Percentiles rank a stretch among this genome's conserved stretches.
phyloP scores from a whole-genome alignment of 805 yeast genomes.

The Cyberlindnera euphorbiiphila region DNA sequence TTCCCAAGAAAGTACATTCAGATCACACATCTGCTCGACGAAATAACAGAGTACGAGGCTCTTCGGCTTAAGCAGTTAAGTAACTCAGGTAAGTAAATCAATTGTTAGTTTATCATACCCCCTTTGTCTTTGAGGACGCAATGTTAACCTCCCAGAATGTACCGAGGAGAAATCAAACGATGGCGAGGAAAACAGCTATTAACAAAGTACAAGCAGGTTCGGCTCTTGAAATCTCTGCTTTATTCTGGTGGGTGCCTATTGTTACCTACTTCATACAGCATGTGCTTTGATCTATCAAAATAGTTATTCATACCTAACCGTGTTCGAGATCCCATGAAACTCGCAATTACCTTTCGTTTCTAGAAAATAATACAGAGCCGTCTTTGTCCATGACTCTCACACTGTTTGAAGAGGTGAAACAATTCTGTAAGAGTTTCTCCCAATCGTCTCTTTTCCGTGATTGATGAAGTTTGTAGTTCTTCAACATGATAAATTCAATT shows the following conservation, averaged over 20 bases:
- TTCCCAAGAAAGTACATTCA: conserved; percentile 22
- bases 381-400: conserved; percentile 35
- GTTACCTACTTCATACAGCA: too few species aligned
- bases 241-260: too few species aligned
- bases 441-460: conserved; percentile 36
- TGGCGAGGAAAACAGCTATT: conserved; percentile 7
- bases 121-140: background rate
- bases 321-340: too few species aligned
- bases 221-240: too few species aligned
- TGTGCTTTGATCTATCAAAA: too few species aligned
- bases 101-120: background rate
- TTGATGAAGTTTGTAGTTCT: conserved; percentile 35
- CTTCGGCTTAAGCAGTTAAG: conserved; percentile 20
- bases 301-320: too few species aligned
- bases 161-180: conserved; percentile 4
- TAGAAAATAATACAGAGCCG: conserved; percentile 40
- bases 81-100: conserved; percentile 22
- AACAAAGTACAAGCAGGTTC: conserved; percentile 7
- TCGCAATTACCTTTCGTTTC: conserved; percentile 19
- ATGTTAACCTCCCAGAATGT: conserved; percentile 13
- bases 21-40: conserved; percentile 22
- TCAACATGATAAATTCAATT: conserved; percentile 35
- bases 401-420: conserved; percentile 32
- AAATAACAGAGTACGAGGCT: conserved; percentile 26
- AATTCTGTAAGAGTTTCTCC: conserved; percentile 33